Conservation (phyloP, 2,329 filamentous ascomycete genomes). For the Aspergillus calidoustus region DNA sequence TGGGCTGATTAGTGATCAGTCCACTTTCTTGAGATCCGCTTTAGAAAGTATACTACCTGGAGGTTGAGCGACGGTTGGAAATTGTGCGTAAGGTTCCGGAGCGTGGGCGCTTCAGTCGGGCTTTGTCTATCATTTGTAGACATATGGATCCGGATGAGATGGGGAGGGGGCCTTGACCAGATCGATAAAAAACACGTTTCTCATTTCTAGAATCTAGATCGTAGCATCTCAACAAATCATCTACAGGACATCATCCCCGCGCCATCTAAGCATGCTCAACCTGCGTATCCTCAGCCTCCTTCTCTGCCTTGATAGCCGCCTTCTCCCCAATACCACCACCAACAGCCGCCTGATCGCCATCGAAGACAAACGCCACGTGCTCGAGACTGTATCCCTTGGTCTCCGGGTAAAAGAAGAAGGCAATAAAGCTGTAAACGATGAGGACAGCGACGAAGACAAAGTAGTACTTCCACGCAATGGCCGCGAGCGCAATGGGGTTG, state of each 20-base stretch:
- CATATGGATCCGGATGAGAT: too few relatives aligned
- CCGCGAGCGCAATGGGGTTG: conserved; percentile 28
- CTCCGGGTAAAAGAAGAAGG: conserved; percentile 22
- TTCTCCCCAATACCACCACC: neutral
- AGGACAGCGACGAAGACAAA: conserved; percentile 27
- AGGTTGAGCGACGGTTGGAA: too few relatives aligned
- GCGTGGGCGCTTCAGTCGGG: too few relatives aligned
- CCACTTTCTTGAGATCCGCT: too few relatives aligned
- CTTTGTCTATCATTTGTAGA: too few relatives aligned
- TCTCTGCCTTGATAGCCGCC: neutral
- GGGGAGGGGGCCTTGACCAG: too few relatives aligned
- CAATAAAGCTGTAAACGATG: conserved; percentile 10
- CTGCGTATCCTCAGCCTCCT: neutral
- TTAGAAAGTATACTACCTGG: too few relatives aligned
- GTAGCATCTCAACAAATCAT: neutral
- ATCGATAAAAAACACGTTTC: neutral
- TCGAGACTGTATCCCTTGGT: conserved; percentile 21
- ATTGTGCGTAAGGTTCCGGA: too few relatives aligned
- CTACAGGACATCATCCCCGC: neutral
- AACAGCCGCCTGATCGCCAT: conserved; percentile 3
- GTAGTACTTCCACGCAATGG: conserved; percentile 30
- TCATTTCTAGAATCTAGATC: neutral
- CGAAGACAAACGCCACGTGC: conserved; percentile 21
- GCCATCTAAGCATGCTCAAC: neutral
- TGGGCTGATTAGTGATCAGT: too few relatives aligned